Evolutionary conservation across 768 basidiomycete species (phyloP), one percentile per base, ranked within the genome.

Genomic region (Naganishia kalamii): DNA sequence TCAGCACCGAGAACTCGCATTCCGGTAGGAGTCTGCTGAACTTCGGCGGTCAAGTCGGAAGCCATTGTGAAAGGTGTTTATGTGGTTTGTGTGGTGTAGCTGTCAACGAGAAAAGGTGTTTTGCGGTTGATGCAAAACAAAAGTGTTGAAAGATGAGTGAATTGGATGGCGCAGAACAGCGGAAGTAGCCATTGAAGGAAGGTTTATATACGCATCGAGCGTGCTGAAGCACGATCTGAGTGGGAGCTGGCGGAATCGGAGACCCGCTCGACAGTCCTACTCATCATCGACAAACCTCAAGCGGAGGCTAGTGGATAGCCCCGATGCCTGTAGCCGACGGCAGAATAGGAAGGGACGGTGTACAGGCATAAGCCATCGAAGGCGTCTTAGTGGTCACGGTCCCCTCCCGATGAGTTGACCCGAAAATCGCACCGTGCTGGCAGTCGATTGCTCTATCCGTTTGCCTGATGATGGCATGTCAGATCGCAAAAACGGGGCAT

Each of bases 21-120:
- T 25, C 73, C 74, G 32, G 68, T 65, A 51, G 69, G 37, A 50
- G 69, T 68, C 62, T 74, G 71, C 62, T 63, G 41, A 29, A 77
- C 74, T 57, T 69, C 73, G 66, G 75, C 77, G 33, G 70, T 73
- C 67, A 78, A 71, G 66, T 78, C 75, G 57, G 74, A 75, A 64
- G 63, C 41, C 63, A 64, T 64, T 64, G 27, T 44, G 43, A 32
- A 51, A 35, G 63, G 27, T 33, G 10, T 43, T 63, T 33, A n/a
- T 27, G 47, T 49, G n/a, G 33, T 41, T 49, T 48, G 50, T 33
- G 29, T 32, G 0, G 30, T 21, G 15, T 6, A 4, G 13, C 10
- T n/a, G 19, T n/a, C 12, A 4, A 15, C 15, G 7, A 4, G 32
- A n/a, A 35, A 52, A 4, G 4, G 30, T 35, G 62, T 51, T 63